Evolutionary conservation across 2,329 filamentous ascomycete species (phyloP), one percentile per base, ranked within the genome.

Genomic region (Alternaria ventricosa): DNA sequence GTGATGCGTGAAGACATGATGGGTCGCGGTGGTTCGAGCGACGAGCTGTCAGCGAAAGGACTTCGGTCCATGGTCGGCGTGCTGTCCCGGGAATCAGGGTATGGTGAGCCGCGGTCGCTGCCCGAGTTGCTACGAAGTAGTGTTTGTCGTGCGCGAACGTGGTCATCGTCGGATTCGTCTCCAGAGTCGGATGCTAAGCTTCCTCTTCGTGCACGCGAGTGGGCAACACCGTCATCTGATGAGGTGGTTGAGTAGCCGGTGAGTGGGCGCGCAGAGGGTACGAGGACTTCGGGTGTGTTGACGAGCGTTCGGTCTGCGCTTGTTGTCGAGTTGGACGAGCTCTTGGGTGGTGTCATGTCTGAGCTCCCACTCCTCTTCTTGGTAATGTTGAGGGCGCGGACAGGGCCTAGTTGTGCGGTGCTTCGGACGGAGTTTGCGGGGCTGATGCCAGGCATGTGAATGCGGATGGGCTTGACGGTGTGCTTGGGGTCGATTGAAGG

Each of bases 401-500:
- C 81, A 54, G 81, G 82, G 44, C 78, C 82, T 20, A 82, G 73
- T 22, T 79, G 79, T 43, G 79, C 79, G 46, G 70, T 79, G 66
- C 79, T 80, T 55, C 76, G 75, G 28, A 80, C 66, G 12, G 79
- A 78, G 64, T 78, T 74, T 55, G 75, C 71, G 3, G 79, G 77
- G 61, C 78, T 79, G 57, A 79, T 74, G 33, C 73, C 69, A 6
- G 82, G 82, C 75, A 84, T 82, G 68, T 83, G 77, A 28, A 84
- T 75, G 57, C 77, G 77, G 45, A 80, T 72, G 6, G 76, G 73
- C 58, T 74, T 73, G 1, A 69, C 61, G 15, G 69, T 64, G 62
- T 79, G 76, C 65, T 86, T 86, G 67, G 86, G 88, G 72, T 94
- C 89, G 71, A 96, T 89, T 61, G 84, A 83, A 7, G 92, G 92